phyloP scores from a whole-genome alignment of 2,329 filamentous ascomycete genomes.

The Penicillium sp. region DNA sequence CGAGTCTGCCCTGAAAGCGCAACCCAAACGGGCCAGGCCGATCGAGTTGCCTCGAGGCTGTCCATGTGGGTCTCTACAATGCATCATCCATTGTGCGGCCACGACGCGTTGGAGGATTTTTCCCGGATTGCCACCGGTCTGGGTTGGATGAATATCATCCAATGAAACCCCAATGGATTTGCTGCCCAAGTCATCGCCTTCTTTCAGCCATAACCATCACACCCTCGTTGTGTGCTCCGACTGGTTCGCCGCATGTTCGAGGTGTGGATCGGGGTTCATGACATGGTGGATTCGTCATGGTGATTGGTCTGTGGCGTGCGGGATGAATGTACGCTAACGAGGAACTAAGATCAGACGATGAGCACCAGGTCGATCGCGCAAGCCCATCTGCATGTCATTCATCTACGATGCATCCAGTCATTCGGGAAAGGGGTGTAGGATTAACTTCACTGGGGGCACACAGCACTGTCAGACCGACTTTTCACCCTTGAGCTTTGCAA shows the following conservation, averaged over 20 bases:
- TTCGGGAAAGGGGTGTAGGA: conserved; percentile 2
- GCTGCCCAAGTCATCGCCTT: conserved; percentile 11
- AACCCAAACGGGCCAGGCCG: too few species aligned
- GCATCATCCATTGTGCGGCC: conserved; percentile 1
- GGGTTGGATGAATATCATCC: conserved; percentile 5
- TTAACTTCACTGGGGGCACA: conserved; percentile 6
- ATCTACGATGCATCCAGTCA: conserved; percentile 9
- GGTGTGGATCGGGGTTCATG: conserved; percentile 7
- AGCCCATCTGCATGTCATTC: conserved; percentile 16
- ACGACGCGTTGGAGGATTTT: conserved; percentile 4
- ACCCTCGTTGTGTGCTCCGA: conserved; percentile 13
- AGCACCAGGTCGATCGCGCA: not conserved
- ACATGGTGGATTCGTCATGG: conserved; percentile 6
- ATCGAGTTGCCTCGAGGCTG: too few species aligned
- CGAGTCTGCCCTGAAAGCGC: not conserved
- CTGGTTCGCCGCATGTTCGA: conserved; percentile 7
- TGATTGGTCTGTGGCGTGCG: conserved; percentile 15
- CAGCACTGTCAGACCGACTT: conserved; percentile 16
- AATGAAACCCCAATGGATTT: conserved; percentile 7
- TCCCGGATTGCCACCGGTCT: conserved; percentile 11
- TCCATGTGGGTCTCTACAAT: not conserved
- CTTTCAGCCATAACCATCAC: conserved; percentile 13
- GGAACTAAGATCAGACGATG: conserved; percentile 11
- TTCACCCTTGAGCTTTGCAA: conserved; percentile 6
- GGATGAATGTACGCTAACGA: conserved; percentile 14